phyloP scores from a whole-genome alignment of 106 monocot genomes.

The Acanthochlamys bracteata region DNA sequence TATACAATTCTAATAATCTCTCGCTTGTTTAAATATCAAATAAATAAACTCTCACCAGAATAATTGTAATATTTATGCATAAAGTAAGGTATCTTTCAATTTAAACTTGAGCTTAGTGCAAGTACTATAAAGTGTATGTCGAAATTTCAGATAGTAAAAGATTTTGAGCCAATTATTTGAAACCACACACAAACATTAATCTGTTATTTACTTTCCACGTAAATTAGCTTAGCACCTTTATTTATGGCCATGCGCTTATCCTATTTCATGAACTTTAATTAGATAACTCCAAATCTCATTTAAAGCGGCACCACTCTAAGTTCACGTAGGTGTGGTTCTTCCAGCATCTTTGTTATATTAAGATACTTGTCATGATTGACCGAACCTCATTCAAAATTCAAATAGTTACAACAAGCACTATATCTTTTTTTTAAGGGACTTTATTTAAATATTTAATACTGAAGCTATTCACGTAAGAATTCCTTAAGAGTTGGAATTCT shows the following conservation, averaged over 20 bases:
- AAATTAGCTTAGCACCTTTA: neutral
- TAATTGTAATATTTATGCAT: neutral
- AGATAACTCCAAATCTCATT: neutral
- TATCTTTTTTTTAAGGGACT: too few relatives aligned
- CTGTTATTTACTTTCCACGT: neutral
- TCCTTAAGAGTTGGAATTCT: too few relatives aligned
- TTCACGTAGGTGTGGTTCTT: neutral
- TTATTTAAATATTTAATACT: too few relatives aligned
- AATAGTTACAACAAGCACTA: neutral
- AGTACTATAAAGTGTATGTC: neutral
- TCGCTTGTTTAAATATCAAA: neutral
- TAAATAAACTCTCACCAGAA: neutral
- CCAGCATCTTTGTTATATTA: neutral
- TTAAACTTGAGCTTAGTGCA: neutral
- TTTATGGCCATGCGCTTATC: neutral
- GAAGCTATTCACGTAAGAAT: too few relatives aligned
- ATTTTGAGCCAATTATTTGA: neutral
- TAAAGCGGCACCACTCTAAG: neutral
- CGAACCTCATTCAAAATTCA: neutral
- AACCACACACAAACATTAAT: neutral
- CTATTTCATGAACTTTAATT: neutral
- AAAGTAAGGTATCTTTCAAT: neutral
- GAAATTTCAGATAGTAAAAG: neutral
- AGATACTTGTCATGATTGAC: neutral
- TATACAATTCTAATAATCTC: neutral